Evolutionary conservation across 495 filamentous ascomycete species (phyloP).

Genomic region (Cenococcum geophilum): DNA sequence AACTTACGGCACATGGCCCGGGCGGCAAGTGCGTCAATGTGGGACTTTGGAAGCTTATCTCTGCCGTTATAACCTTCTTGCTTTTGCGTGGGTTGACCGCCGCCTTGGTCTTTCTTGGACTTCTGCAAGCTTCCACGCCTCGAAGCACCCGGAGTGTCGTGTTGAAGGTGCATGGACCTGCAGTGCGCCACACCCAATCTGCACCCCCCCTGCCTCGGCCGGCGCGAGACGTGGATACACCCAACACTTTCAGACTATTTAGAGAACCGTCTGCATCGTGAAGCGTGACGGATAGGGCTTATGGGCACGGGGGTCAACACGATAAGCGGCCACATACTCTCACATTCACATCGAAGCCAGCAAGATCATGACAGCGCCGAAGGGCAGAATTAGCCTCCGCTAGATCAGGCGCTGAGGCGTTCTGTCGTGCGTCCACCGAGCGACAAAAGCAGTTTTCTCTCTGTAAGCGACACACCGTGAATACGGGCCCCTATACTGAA

Average conservation of each 20-base stretch:
- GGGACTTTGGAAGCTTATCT: constrained; percentile 4
- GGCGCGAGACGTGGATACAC: background rate
- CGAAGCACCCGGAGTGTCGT: background rate
- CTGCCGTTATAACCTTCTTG: background rate
- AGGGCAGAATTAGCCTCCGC: no score
- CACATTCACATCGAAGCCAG: no score
- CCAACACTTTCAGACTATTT: background rate
- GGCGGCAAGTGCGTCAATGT: background rate
- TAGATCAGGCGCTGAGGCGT: no score
- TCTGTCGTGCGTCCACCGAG: no score
- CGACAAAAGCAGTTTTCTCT: no score
- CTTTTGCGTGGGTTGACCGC: background rate
- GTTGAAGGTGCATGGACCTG: background rate
- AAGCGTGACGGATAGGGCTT: background rate
- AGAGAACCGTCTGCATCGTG: background rate
- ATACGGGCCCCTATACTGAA: no score
- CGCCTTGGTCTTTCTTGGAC: background rate
- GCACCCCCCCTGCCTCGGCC: background rate
- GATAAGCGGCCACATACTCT: no score
- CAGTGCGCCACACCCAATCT: constrained; percentile 5
- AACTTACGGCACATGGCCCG: no score
- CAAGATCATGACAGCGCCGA: no score
- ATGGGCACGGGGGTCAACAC: background rate
- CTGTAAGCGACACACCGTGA: no score
- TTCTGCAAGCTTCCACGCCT: background rate